A percentile compares a stretch with the other conserved stretches of the same genome.
Conservation (phyloP, 352 stramenopile genomes). For the Pythium utonaiense region DNA sequence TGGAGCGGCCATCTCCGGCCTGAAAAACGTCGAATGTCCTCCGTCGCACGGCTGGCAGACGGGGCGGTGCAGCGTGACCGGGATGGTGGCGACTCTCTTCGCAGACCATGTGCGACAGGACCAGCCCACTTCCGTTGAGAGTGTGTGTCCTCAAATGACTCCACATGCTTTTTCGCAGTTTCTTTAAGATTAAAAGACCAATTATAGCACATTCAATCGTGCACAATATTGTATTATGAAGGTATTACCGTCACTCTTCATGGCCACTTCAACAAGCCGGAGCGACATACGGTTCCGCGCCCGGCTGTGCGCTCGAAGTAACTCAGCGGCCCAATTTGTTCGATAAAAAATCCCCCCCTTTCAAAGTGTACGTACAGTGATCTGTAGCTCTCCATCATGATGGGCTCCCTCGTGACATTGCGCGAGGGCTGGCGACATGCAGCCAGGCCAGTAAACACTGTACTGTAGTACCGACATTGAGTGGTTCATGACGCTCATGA, state of each 20-base stretch:
- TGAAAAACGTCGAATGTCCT: conserved; percentile 6
- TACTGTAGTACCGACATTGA: neutral
- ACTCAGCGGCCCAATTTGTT: neutral
- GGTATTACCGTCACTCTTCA: neutral
- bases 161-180: too few species aligned
- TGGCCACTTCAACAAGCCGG: conserved; percentile 17
- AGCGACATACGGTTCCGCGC: conserved; percentile 11
- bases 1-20: neutral
- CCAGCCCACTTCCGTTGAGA: neutral
- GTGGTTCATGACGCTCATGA: neutral
- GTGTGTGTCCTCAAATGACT: conserved; percentile 4
- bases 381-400: neutral
- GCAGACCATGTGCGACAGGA: conserved; percentile 5
- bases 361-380: neutral
- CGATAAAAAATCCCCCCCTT: conserved; percentile 3
- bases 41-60: neutral
- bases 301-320: conserved; percentile 10
- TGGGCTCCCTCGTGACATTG: neutral
- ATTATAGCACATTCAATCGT: too few species aligned
- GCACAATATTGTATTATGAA: neutral
- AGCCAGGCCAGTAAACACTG: too few species aligned
- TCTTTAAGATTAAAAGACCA: too few species aligned
- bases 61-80: neutral
- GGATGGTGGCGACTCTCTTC: neutral
- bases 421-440: neutral